Evolutionary conservation across 768 basidiomycete species (phyloP).

Genomic region (Hygrocybe punicea): DNA sequence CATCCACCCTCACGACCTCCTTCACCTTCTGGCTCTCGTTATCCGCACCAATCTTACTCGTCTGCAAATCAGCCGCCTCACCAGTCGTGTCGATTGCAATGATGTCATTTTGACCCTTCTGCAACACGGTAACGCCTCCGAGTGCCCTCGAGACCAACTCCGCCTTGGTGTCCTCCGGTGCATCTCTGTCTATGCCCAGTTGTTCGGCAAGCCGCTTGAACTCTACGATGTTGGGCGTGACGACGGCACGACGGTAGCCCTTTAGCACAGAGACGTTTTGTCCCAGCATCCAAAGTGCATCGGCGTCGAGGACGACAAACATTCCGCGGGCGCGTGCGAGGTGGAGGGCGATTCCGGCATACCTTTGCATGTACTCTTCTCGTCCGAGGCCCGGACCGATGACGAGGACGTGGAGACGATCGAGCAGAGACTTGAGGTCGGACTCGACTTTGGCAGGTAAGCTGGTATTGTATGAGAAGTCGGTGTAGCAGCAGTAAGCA

Average conservation of each 20-base stretch:
- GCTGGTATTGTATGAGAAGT: constrained; percentile 30
- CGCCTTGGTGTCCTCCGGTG: constrained; percentile 56
- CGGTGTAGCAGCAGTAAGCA: background rate
- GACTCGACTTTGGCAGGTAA: constrained; percentile 45
- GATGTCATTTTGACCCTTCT: constrained; percentile 83
- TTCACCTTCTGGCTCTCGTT: constrained; percentile 50
- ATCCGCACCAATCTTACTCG: constrained; percentile 41
- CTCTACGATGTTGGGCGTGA: constrained; percentile 94
- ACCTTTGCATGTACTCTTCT: constrained; percentile 83
- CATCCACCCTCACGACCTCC: constrained; percentile 63
- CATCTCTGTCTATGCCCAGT: constrained; percentile 57
- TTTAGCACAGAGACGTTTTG: constrained; percentile 68
- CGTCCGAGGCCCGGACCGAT: constrained; percentile 94
- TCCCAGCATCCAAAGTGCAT: constrained; percentile 82
- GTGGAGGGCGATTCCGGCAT: constrained; percentile 69
- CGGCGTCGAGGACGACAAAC: constrained; percentile 93
- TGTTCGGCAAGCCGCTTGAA: constrained; percentile 81
- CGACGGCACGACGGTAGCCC: constrained; percentile 82
- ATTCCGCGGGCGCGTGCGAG: constrained; percentile 72
- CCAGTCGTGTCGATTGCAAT: constrained; percentile 74
- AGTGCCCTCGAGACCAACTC: constrained; percentile 66
- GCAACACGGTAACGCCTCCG: constrained; percentile 84
- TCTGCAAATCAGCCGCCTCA: constrained; percentile 44
- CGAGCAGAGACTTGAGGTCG: constrained; percentile 64
- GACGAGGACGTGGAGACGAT: constrained; percentile 86